phyloP scores from a whole-genome alignment of 1,284 basidiomycete species.

The Coniferiporia sulphurascens region DNA sequence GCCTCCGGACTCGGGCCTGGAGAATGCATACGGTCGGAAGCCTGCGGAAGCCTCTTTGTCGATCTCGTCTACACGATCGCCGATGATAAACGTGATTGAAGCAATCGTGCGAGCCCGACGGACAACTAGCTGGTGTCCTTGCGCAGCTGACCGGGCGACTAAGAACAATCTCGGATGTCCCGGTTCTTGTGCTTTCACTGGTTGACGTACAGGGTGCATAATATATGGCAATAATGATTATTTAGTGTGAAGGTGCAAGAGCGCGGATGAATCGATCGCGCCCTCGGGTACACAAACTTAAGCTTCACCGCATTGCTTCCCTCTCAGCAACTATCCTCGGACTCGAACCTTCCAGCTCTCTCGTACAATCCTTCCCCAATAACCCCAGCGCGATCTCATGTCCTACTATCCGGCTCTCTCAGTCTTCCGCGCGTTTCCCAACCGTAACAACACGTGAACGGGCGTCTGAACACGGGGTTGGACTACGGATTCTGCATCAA shows the following conservation, averaged over 20 bases:
- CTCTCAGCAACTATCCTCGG: too few relatives aligned
- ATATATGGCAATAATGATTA: too few relatives aligned
- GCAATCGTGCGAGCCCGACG: not conserved
- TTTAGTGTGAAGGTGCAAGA: too few relatives aligned
- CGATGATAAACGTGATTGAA: not conserved
- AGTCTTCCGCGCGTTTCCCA: not conserved
- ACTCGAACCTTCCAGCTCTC: too few relatives aligned
- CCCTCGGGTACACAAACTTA: too few relatives aligned
- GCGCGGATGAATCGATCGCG: too few relatives aligned
- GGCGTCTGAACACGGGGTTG: not conserved
- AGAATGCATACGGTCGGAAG: not conserved
- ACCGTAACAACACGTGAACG: not conserved
- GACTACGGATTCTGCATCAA: too few relatives aligned
- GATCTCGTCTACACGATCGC: not conserved
- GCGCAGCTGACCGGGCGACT: not conserved
- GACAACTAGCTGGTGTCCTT: not conserved
- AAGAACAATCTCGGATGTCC: too few relatives aligned
- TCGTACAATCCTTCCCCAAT: too few relatives aligned
- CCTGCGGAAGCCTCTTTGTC: not conserved
- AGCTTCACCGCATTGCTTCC: too few relatives aligned
- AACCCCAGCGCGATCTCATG: not conserved
- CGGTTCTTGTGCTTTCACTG: too few relatives aligned
- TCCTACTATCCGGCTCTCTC: not conserved
- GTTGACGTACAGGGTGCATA: too few relatives aligned
- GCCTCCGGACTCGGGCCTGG: not conserved